Evolutionary conservation across 208 protist genomes (phyloP).

Genomic region (Trypanosoma brucei): DNA sequence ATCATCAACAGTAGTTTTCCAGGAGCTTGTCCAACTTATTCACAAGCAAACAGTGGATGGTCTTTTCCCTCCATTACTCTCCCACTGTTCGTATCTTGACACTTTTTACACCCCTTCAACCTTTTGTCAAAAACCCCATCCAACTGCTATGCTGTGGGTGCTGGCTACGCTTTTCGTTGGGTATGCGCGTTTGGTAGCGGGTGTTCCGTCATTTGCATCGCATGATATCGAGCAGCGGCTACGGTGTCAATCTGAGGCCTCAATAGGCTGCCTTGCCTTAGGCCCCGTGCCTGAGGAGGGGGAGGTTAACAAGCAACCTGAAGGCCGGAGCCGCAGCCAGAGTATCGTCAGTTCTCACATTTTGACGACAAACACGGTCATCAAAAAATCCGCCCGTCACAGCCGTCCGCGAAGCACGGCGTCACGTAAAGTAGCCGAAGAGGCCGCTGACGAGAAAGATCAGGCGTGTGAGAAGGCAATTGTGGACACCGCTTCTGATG

Average conservation of each 20-base stretch:
- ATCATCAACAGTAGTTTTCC: slow-evolving; percentile 19
- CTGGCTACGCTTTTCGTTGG: slow-evolving; percentile 48
- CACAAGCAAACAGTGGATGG: slow-evolving; percentile 49
- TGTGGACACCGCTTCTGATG: slow-evolving; percentile 5
- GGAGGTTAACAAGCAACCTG: neutral
- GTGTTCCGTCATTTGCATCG: slow-evolving; percentile 12
- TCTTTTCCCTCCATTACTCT: slow-evolving; percentile 56
- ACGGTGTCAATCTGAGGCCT: slow-evolving; percentile 22
- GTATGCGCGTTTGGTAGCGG: slow-evolving; percentile 26
- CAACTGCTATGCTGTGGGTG: slow-evolving; percentile 50
- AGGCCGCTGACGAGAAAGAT: neutral
- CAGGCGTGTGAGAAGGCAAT: neutral
- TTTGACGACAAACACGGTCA: neutral
- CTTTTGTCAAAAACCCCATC: slow-evolving; percentile 20
- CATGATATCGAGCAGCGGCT: slow-evolving; percentile 23
- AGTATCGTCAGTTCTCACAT: neutral
- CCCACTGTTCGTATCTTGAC: slow-evolving; percentile 41
- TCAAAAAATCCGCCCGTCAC: neutral
- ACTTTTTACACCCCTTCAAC: slow-evolving; percentile 31
- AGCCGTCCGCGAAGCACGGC: neutral
- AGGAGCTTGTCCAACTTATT: slow-evolving; percentile 45
- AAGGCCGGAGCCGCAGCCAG: too few relatives aligned
- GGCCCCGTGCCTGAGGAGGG: neutral
- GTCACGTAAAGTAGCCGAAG: neutral
- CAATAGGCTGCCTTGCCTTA: slow-evolving; percentile 8